A percentile compares a stretch with the other conserved stretches of the same genome.
phyloP scores from a whole-genome alignment of 495 filamentous ascomycete species.

The Daldinia concentrica region DNA sequence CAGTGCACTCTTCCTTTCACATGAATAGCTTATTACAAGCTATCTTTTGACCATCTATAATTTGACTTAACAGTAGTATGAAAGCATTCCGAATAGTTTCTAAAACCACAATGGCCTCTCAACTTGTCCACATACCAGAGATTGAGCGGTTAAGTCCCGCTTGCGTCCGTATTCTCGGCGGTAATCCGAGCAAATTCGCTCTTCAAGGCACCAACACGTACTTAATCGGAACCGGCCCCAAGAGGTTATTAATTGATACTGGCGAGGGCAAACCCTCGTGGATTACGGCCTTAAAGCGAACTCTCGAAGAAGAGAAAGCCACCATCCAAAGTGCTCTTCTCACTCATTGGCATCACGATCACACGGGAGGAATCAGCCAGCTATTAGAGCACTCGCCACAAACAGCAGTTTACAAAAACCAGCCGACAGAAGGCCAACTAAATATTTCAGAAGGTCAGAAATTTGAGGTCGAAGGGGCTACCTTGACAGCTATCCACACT shows the following conservation, averaged over 20 bases:
- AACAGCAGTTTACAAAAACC: constrained; percentile 63
- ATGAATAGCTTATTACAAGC: background rate
- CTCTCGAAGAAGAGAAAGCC: constrained; percentile 72
- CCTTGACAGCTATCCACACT: constrained; percentile 75
- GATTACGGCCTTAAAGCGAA: constrained; percentile 65
- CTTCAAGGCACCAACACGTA: constrained; percentile 84
- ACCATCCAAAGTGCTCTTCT: constrained; percentile 72
- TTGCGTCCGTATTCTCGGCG: constrained; percentile 79
- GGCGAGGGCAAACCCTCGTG: constrained; percentile 73
- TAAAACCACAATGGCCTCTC: constrained; percentile 45
- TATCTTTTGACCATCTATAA: background rate
- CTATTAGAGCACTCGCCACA: constrained; percentile 69
- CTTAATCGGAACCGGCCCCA: constrained; percentile 73
- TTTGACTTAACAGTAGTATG: constrained; percentile 19
- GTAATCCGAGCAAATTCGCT: constrained; percentile 79
- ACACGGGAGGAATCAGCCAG: constrained; percentile 76
- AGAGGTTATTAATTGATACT: constrained; percentile 81
- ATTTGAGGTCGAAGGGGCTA: constrained; percentile 80
- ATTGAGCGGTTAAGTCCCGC: constrained; percentile 70
- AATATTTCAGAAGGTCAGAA: constrained; percentile 74
- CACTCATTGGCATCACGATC: constrained; percentile 93
- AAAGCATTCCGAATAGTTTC: constrained; percentile 36
- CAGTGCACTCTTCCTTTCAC: background rate
- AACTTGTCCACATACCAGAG: constrained; percentile 65
- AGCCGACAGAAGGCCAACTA: constrained; percentile 58